Base-by-base conservation (phyloP, 2,329 filamentous ascomycete species). In the Fusarium zealandicum region DNA sequence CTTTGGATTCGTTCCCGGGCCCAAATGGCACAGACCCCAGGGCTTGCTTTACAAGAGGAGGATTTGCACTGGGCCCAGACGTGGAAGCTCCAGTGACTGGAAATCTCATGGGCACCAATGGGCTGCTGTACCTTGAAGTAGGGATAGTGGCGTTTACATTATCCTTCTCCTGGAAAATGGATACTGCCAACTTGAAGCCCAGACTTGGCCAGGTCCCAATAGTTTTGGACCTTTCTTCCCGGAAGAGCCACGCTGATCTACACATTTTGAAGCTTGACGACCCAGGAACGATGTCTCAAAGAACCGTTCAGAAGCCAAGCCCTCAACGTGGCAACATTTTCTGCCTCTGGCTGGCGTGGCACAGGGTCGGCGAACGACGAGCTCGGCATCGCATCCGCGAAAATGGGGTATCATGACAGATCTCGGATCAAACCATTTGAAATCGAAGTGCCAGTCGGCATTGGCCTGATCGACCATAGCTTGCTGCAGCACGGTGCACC, bases 71-170 rank as follows among this genome's bases (percentile, higher is more conserved):
- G 45, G 36, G 35, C 45, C 41, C 28, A 30, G 30, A 27, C 27
- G 25, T 28, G 18, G 45, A 20, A 41, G 31, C 13, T 40, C 20
- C 18, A 40, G 14, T 16, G 37, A n/a, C n/a, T n/a, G n/a, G n/a
- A 25, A 17, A 38, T 41, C 59, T 43, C 38, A 44, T 38, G 32
- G 38, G 25, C 36, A 37, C 37, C 16, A 31, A 20, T 41, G 49
- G 41, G 39, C 49, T 47, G 44, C 42, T 31, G 47, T 49, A 39
- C 54, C 54, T 61, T 47, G 57, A 55, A 61, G 45, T 43, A 51
- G 54, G 42, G 39, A 56, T 44, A 36, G 64, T 67, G 64, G 64
- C 64, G 64, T 67, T 48, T 67, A 32, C 37, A 55, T 67, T 67
- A 42, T 42, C 50, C 18, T 51, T 33, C 48, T 59, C 51, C 45